Evolutionary conservation across 2,329 filamentous ascomycete genomes (phyloP), one percentile per base, ranked within the genome.

Genomic region (Stachybotrys chlorohalonatus): DNA sequence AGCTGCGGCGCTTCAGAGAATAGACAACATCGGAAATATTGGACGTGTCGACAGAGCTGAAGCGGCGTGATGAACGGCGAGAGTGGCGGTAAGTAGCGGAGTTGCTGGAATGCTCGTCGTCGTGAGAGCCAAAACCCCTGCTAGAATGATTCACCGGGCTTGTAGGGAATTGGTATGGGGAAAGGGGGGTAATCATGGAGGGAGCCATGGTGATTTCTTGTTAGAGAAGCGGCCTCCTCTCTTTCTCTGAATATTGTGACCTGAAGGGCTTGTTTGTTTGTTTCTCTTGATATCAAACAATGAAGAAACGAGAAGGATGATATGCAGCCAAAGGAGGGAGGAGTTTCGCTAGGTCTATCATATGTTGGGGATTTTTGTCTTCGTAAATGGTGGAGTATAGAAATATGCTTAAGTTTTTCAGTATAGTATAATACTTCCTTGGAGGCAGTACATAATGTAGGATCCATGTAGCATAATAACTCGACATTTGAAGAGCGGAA

Each of bases 1-100:
- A 63, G 52, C 63, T 68, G 15, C 65, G 60, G 15, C 63, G 59
- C 51, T 68, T 61, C 11, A 68, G 59, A 9, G 61, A 55, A 48
- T 66, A 62, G 8, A 69, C 65, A 7, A 68, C 59, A 31, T 54
- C 66, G 42, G 63, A 63, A 49, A 69, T 65, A 45, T 62, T 60
- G 16, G 66, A 66, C 7, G 57, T 61, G n/a, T 65, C 63, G 15
- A 31, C 32, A 6, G 31, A 13, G 31, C 53, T 51, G 32, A 47
- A 47, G 16, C n/a, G 46, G 2, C 46, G 46, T 8, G 46, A 47
- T 24, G 17, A 8, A 8, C 46, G 46, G n/a, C 6, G 46, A n/a
- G 46, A 47, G 7, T 47, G 46, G 15, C 46, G 46, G 15, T 47
- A n/a, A 8, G 17, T 47, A n/a, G n/a, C 7, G 46, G 15, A 16